Conservation (phyloP, 257 asterid genomes). For the Solanum pinnatisectum region DNA sequence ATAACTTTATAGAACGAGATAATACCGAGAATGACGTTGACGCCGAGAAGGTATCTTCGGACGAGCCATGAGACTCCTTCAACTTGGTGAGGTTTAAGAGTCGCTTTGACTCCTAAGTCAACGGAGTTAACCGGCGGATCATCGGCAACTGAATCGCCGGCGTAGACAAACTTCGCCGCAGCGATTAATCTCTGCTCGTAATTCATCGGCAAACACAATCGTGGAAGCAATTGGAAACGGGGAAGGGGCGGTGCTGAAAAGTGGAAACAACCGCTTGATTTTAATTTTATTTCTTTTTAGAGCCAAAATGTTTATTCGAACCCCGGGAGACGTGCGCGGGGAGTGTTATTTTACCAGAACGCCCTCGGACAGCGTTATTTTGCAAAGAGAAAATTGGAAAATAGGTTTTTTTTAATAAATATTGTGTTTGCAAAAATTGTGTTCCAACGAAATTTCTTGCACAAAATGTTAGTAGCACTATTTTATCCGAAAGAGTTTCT, state of each 20-base stretch:
- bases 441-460: neutral
- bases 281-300: neutral
- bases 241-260: neutral
- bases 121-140: constrained; percentile 15
- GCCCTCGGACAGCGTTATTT: neutral
- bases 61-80: constrained; percentile 90
- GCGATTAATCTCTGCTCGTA: constrained; percentile 57
- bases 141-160: constrained; percentile 31
- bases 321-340: neutral
- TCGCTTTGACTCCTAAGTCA: constrained; percentile 46
- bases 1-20: neutral
- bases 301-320: neutral
- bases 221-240: neutral
- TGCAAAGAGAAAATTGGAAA: neutral
- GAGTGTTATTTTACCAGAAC: neutral
- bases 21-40: constrained; percentile 85
- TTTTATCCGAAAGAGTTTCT: too few relatives aligned
- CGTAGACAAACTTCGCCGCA: constrained; percentile 68
- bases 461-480: too few relatives aligned
- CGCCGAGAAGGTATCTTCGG: constrained; percentile 67
- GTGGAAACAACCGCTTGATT: neutral
- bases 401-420: neutral
- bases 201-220: constrained; percentile 32
- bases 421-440: neutral
- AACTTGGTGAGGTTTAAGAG: constrained; percentile 76